Conservation (phyloP, 768 basidiomycete genomes). For the Calvatia gigantea region DNA sequence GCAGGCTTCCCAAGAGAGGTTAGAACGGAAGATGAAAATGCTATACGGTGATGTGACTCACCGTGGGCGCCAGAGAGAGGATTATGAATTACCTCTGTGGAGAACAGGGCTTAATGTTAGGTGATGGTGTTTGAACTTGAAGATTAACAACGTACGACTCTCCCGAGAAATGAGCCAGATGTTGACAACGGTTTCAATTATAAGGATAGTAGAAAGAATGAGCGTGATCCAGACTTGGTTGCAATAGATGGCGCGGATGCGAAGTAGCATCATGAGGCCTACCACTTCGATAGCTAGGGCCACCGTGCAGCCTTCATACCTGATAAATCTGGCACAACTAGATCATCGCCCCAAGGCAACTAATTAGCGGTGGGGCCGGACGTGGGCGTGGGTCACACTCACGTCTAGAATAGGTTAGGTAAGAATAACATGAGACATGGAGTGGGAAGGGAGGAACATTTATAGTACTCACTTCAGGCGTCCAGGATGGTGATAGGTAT, state of each 20-base stretch:
- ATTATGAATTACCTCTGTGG: constrained; percentile 39
- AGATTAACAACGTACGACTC: constrained; percentile 40
- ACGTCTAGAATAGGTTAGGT: constrained; percentile 10
- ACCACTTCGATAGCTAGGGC: constrained; percentile 5
- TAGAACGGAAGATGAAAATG: too few relatives aligned
- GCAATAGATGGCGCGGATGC: constrained; percentile 39
- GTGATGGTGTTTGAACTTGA: background rate
- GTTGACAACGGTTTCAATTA: constrained; percentile 44
- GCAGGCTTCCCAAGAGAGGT: constrained; percentile 32
- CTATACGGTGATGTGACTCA: too few relatives aligned
- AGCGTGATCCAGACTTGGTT: constrained; percentile 27
- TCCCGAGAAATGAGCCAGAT: constrained; percentile 52
- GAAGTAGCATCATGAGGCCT: constrained; percentile 56
- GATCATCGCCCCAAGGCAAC: background rate
- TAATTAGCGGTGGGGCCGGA: background rate
- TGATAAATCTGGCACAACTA: constrained; percentile 45
- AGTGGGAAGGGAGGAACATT: background rate
- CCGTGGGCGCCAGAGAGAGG: constrained; percentile 32
- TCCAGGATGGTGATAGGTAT: constrained; percentile 40
- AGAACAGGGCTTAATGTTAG: background rate
- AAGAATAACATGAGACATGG: too few relatives aligned
- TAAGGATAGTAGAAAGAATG: constrained; percentile 31
- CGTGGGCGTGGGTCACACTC: constrained; percentile 3
- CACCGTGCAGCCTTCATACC: constrained; percentile 49
- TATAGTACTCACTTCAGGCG: constrained; percentile 27